These are phyloP conservation scores for Heritiera littoralis DNA, from an alignment of 345 rosid species.

Conservation along the genomic window DNA sequence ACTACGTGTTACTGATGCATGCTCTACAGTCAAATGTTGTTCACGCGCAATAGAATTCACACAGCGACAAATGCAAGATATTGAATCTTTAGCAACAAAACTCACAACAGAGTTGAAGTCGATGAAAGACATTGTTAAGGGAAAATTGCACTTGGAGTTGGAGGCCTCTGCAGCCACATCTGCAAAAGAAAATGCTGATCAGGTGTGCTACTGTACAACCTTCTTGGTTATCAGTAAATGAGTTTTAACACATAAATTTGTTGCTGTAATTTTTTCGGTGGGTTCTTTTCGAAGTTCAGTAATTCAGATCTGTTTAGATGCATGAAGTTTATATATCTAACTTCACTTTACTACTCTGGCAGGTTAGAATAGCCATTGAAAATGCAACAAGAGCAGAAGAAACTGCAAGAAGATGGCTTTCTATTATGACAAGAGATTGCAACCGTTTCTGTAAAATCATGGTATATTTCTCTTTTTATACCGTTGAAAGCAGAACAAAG, in stretches of 20 bases:
- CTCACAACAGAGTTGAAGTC: constrained; percentile 63
- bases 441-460: constrained; percentile 83
- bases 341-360: constrained; percentile 20
- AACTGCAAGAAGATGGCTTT: constrained; percentile 63
- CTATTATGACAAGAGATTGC: constrained; percentile 67
- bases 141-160: constrained; percentile 40
- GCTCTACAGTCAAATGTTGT: constrained; percentile 47
- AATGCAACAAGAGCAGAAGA: constrained; percentile 64
- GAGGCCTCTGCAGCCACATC: constrained; percentile 36
- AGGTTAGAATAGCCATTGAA: constrained; percentile 54
- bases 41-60: constrained; percentile 73
- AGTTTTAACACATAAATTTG: not conserved
- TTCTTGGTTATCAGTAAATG: not conserved
- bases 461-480: constrained; percentile 46
- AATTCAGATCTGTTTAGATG: not conserved
- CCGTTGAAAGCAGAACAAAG: not conserved
- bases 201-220: constrained; percentile 45
- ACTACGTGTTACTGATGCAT: constrained; percentile 35
- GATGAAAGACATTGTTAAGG: constrained; percentile 63
- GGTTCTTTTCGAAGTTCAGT: not conserved
- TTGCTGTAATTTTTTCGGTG: not conserved
- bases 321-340: not conserved
- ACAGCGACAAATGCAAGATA: constrained; percentile 71
- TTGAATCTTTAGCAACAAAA: constrained; percentile 54
- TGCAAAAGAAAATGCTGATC: constrained; percentile 44